Evolutionary conservation across 306 rosid species (phyloP).

Genomic region (Ochetophila trinervis): DNA sequence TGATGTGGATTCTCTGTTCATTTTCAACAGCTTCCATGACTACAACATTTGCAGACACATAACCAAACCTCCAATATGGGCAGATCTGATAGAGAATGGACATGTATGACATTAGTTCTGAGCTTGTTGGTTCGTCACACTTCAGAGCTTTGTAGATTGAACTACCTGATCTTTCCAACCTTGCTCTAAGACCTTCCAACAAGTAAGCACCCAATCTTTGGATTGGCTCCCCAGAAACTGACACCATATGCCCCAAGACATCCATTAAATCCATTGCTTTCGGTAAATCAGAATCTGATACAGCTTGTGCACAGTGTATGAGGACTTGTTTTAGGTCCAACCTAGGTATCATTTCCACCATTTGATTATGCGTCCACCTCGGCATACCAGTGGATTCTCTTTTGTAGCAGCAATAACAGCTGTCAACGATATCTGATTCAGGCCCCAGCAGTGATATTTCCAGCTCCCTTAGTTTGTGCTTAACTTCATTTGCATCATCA

Average conservation of each 20-base stretch:
- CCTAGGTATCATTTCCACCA: constrained; percentile 45
- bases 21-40: constrained; percentile 60
- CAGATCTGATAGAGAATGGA: constrained; percentile 52
- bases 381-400: constrained; percentile 24
- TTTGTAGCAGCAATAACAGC: constrained; percentile 41
- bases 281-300: constrained; percentile 39
- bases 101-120: constrained; percentile 76
- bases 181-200: constrained; percentile 94
- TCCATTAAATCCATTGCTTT: constrained; percentile 53
- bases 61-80: constrained; percentile 81
- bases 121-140: constrained; percentile 74
- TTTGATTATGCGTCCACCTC: constrained; percentile 35
- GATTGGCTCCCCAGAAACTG: constrained; percentile 70
- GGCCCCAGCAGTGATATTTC: constrained; percentile 69
- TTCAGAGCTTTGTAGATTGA: constrained; percentile 65
- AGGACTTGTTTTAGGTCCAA: constrained; percentile 53
- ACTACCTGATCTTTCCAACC: constrained; percentile 79
- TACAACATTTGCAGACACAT: constrained; percentile 61
- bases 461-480: constrained; percentile 56
- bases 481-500: constrained; percentile 45
- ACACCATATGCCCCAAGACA: constrained; percentile 70
- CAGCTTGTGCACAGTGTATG: constrained; percentile 49
- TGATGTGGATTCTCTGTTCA: constrained; percentile 71
- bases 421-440: constrained; percentile 56
- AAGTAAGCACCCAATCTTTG: constrained; percentile 89